Percentiles rank a stretch among this genome's conserved stretches.
Conservation (phyloP, 306 rosid species). For the Myrica gale region DNA sequence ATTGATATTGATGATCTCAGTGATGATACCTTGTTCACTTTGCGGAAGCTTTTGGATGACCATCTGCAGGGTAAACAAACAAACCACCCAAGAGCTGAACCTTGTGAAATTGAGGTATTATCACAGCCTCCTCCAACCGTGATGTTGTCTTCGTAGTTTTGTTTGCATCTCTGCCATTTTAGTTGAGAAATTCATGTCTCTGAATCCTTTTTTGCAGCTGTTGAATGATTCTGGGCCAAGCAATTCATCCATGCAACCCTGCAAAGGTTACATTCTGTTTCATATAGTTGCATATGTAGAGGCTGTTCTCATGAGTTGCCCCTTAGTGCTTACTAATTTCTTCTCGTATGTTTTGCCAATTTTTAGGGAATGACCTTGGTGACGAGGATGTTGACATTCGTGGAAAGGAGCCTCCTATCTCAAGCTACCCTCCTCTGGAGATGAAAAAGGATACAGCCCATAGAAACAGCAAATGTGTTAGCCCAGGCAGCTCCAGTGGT, state of each 20-base stretch:
- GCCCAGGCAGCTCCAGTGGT: slow-evolving; percentile 53
- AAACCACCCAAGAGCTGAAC: slow-evolving; percentile 47
- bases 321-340: neutral
- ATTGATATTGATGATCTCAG: slow-evolving; percentile 75
- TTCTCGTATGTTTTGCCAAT: slow-evolving; percentile 19
- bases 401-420: slow-evolving; percentile 69
- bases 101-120: slow-evolving; percentile 75
- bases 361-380: slow-evolving; percentile 56
- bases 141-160: neutral
- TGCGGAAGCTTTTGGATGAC: slow-evolving; percentile 68
- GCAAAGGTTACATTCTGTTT: slow-evolving; percentile 54
- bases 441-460: slow-evolving; percentile 47
- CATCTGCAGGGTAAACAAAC: slow-evolving; percentile 53
- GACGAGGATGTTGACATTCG: slow-evolving; percentile 76
- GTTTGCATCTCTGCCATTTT: neutral
- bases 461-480: slow-evolving; percentile 33
- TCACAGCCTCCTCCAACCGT: slow-evolving; percentile 2
- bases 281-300: slow-evolving; percentile 13
- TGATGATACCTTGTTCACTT: slow-evolving; percentile 60
- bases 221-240: slow-evolving; percentile 76
- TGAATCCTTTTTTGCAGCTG: slow-evolving; percentile 52
- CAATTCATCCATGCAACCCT: slow-evolving; percentile 78
- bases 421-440: slow-evolving; percentile 59
- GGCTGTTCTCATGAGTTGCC: neutral
- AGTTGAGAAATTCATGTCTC: slow-evolving; percentile 21